Evolutionary conservation across 73 alveolate species (phyloP).

Genomic region (Paramecium pentaurelia): DNA sequence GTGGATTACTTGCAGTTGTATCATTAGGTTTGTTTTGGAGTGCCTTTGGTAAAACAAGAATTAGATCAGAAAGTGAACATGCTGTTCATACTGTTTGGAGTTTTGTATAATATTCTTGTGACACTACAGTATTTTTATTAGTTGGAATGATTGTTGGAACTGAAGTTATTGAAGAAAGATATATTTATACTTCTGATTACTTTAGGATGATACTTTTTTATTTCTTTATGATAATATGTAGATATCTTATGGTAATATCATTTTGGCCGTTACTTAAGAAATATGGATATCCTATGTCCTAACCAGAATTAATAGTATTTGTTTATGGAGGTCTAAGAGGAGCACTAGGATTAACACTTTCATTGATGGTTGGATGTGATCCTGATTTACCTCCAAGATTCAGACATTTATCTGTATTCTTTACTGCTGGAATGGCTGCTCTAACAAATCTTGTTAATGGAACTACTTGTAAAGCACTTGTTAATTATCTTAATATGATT

Average conservation of each 20-base stretch:
- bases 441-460: slow-evolving; percentile 70
- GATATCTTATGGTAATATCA: slow-evolving; percentile 57
- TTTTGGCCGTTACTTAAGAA: slow-evolving; percentile 56
- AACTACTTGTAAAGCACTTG: slow-evolving; percentile 59
- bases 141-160: slow-evolving; percentile 70
- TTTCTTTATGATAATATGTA: slow-evolving; percentile 60
- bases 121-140: slow-evolving; percentile 64
- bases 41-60: slow-evolving; percentile 64
- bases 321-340: slow-evolving; percentile 74
- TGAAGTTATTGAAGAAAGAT: slow-evolving; percentile 53
- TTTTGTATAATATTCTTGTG: slow-evolving; percentile 61
- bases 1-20: slow-evolving; percentile 68
- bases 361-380: slow-evolving; percentile 65
- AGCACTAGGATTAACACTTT: slow-evolving; percentile 70
- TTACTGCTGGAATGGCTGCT: slow-evolving; percentile 73
- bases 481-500: slow-evolving; percentile 51
- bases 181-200: slow-evolving; percentile 64
- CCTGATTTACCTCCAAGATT: slow-evolving; percentile 55
- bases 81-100: slow-evolving; percentile 70
- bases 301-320: slow-evolving; percentile 56
- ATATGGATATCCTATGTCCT: slow-evolving; percentile 65
- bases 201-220: slow-evolving; percentile 61
- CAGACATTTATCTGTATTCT: slow-evolving; percentile 62
- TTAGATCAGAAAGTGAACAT: slow-evolving; percentile 62
- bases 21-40: slow-evolving; percentile 72